phyloP scores from a whole-genome alignment of 2,329 filamentous ascomycete species.

The Salinomyces thailandicus region DNA sequence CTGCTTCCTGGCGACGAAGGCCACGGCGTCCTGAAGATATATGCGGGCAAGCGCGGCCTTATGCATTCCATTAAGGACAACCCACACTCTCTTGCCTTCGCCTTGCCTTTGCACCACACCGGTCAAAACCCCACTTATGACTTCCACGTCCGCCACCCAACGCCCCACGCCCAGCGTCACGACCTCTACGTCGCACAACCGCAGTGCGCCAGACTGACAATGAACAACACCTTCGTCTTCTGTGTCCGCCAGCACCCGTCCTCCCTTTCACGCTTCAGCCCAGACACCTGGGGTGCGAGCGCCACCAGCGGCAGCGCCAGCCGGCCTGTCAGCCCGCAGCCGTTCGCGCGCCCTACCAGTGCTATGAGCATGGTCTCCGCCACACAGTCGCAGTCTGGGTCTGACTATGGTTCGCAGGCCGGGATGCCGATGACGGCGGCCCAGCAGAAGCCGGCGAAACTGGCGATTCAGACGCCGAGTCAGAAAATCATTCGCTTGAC shows the following conservation, averaged over 20 bases:
- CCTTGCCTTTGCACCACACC: conserved; percentile 79
- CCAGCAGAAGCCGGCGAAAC: conserved; percentile 74
- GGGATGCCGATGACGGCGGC: conserved; percentile 41
- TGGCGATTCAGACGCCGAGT: conserved; percentile 86
- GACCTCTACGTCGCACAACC: conserved; percentile 96
- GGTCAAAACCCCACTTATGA: conserved; percentile 92
- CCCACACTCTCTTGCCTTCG: conserved; percentile 79
- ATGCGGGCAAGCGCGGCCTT: conserved; percentile 84
- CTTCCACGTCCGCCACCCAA: conserved; percentile 86
- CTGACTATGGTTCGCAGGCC: conserved; percentile 44
- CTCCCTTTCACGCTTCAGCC: conserved; percentile 35
- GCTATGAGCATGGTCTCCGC: conserved; percentile 52
- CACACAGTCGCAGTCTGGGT: conserved; percentile 40
- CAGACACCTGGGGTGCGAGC: conserved; percentile 28
- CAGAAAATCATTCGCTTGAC: conserved; percentile 89
- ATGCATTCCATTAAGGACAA: conserved; percentile 98
- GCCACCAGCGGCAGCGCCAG: conserved; percentile 22
- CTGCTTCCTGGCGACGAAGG: conserved; percentile 86
- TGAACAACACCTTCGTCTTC: conserved; percentile 98
- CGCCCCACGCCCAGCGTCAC: conserved; percentile 91
- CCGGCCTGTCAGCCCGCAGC: conserved; percentile 41
- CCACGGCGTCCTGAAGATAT: conserved; percentile 76
- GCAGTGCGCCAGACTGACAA: conserved; percentile 74
- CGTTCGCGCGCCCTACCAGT: conserved; percentile 45
- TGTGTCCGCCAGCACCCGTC: conserved; percentile 87